Percentiles rank a stretch among this genome's conserved stretches.
Conservation (phyloP, 2,329 filamentous ascomycete genomes). For the Ploettnerulaceae sp. region DNA sequence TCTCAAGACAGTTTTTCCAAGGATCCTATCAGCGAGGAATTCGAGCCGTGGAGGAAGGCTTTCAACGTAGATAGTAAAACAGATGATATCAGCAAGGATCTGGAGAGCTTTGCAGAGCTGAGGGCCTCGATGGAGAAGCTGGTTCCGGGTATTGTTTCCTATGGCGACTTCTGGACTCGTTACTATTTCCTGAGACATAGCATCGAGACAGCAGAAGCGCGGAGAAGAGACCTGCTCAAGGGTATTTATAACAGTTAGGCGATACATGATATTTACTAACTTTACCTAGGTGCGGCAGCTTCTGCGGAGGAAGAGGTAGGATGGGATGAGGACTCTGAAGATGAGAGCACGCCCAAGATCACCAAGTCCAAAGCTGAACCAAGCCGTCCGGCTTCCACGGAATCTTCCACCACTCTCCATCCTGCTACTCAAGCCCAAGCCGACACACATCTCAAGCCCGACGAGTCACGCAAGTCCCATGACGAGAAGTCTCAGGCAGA, state of each 20-base stretch:
- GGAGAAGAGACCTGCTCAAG: constrained; percentile 83
- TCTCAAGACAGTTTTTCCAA: constrained; percentile 75
- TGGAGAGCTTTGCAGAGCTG: constrained; percentile 83
- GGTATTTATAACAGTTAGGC: constrained; percentile 49
- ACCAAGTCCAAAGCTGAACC: constrained; percentile 37
- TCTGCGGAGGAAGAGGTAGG: constrained; percentile 61
- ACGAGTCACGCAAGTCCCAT: constrained; percentile 68
- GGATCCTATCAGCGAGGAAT: constrained; percentile 74
- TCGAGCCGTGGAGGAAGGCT: constrained; percentile 62
- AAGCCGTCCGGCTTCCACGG: constrained; percentile 43
- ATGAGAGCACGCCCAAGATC: constrained; percentile 47
- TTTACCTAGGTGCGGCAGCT: constrained; percentile 47
- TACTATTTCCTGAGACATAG: constrained; percentile 95
- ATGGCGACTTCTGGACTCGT: constrained; percentile 83
- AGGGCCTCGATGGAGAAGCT: constrained; percentile 88
- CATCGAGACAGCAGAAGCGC: constrained; percentile 87
- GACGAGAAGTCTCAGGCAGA: constrained; percentile 88
- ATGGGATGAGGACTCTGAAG: constrained; percentile 64
- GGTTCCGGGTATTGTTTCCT: constrained; percentile 89
- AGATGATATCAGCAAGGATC: constrained; percentile 70
- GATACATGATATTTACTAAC: constrained; percentile 19
- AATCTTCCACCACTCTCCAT: constrained; percentile 58
- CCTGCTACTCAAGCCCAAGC: constrained; percentile 39
- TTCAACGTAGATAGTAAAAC: constrained; percentile 86
- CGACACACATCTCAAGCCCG: constrained; percentile 49